Percentiles rank a stretch among this genome's conserved stretches.
phyloP scores from a whole-genome alignment of 257 asterid genomes.

The Coffea canephora region DNA sequence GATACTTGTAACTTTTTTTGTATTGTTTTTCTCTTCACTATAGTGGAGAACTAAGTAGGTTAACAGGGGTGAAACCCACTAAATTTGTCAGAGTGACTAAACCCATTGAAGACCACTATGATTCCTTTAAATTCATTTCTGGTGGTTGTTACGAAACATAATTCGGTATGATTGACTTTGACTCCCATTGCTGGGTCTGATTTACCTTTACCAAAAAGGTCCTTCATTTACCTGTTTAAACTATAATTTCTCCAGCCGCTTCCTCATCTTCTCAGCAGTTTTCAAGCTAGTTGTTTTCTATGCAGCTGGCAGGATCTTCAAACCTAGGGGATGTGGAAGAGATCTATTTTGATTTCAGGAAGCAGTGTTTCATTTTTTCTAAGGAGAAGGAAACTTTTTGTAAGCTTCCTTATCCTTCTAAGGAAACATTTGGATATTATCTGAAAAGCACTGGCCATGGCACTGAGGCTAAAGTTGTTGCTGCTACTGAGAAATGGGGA shows the following conservation, averaged over 20 bases:
- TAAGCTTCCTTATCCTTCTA: slow-evolving; percentile 91
- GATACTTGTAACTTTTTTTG: too few species aligned
- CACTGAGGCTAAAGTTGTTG: slow-evolving; percentile 74
- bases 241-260: not conserved
- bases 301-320: slow-evolving; percentile 71
- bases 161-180: too few species aligned
- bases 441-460: slow-evolving; percentile 90
- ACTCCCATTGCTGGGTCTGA: too few species aligned
- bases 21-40: too few species aligned
- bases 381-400: slow-evolving; percentile 62
- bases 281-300: slow-evolving; percentile 15
- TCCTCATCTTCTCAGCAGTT: slow-evolving; percentile 2
- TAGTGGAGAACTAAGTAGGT: too few species aligned
- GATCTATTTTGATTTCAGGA: slow-evolving; percentile 92
- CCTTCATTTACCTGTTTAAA: too few species aligned
- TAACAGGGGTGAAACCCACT: too few species aligned
- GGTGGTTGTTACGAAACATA: too few species aligned
- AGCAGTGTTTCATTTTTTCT: slow-evolving; percentile 84
- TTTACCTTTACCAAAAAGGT: too few species aligned
- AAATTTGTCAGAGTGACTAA: too few species aligned
- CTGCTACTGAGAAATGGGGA: slow-evolving; percentile 96
- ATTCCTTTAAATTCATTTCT: too few species aligned
- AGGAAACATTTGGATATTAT: slow-evolving; percentile 86
- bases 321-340: slow-evolving; percentile 55
- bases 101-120: too few species aligned